phyloP scores from a whole-genome alignment of 805 yeast genomes.

The Zygotorulaspora chibaensis region DNA sequence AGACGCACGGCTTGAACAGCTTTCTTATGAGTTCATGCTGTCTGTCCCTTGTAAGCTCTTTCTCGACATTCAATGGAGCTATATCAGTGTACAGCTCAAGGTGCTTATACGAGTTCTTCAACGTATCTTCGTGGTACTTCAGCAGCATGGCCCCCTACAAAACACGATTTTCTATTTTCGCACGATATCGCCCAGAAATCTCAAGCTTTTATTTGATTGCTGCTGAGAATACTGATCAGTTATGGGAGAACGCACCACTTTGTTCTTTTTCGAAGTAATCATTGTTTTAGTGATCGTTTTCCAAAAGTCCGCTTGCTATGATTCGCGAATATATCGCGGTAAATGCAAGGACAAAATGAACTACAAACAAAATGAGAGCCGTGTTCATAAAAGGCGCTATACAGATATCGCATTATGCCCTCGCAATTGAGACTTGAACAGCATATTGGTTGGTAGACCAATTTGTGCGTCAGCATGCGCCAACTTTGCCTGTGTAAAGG shows the following conservation, averaged over 20 bases:
- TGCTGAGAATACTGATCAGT: too few relatives aligned
- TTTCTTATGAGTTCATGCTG: slow-evolving; percentile 1
- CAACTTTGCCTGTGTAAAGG: too few relatives aligned
- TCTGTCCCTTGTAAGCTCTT: not conserved
- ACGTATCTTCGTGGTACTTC: slow-evolving; percentile 12
- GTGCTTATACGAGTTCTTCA: slow-evolving; percentile 17
- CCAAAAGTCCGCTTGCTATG: not conserved
- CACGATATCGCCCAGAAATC: too few relatives aligned
- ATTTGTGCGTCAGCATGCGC: too few relatives aligned
- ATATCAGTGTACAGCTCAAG: slow-evolving; percentile 12
- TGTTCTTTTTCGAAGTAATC: too few relatives aligned
- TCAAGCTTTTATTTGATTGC: too few relatives aligned
- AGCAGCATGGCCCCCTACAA: slow-evolving; percentile 4
- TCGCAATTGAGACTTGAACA: too few relatives aligned
- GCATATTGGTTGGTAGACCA: too few relatives aligned
- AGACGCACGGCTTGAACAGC: slow-evolving; percentile 27
- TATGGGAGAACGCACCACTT: too few relatives aligned
- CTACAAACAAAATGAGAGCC: not conserved
- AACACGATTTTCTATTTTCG: too few relatives aligned
- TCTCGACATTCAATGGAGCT: not conserved
- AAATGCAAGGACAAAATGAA: not conserved
- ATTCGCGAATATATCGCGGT: not conserved
- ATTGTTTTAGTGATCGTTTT: not conserved
- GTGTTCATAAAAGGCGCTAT: not conserved
- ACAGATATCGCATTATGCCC: too few relatives aligned